phyloP scores from a whole-genome alignment of 768 basidiomycete genomes.

The Suillus discolor region DNA sequence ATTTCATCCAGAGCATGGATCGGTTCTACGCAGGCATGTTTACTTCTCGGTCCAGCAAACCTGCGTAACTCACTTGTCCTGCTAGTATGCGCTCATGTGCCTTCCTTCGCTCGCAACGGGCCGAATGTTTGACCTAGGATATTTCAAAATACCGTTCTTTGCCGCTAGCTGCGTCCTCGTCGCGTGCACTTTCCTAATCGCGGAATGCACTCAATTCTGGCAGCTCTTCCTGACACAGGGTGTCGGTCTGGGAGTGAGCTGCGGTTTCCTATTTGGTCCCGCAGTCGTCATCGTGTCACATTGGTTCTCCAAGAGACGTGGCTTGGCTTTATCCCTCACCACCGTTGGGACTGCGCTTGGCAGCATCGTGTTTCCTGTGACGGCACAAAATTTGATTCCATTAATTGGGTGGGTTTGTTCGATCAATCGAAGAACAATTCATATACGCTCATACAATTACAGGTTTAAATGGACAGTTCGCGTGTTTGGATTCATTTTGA shows the following conservation, averaged over 20 bases:
- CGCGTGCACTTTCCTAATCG: slow-evolving; percentile 61
- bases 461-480: slow-evolving; percentile 82
- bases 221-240: slow-evolving; percentile 80
- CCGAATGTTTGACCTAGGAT: slow-evolving; percentile 74
- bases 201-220: slow-evolving; percentile 76
- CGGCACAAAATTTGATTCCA: slow-evolving; percentile 54
- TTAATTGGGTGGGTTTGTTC: slow-evolving; percentile 62
- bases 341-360: slow-evolving; percentile 71
- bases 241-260: slow-evolving; percentile 62
- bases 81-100: slow-evolving; percentile 63
- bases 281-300: slow-evolving; percentile 62
- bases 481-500: slow-evolving; percentile 64
- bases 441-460: background rate
- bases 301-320: slow-evolving; percentile 65
- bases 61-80: background rate
- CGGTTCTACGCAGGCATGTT: slow-evolving; percentile 66
- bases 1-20: slow-evolving; percentile 66
- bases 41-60: slow-evolving; percentile 1
- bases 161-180: slow-evolving; percentile 53
- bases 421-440: background rate
- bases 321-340: slow-evolving; percentile 60
- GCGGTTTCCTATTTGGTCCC: slow-evolving; percentile 59
- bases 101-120: slow-evolving; percentile 65
- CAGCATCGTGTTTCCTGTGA: slow-evolving; percentile 68
- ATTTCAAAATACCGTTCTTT: slow-evolving; percentile 54